A percentile compares a stretch with the other conserved stretches of the same genome.
Conservation (phyloP, 2,329 filamentous ascomycete genomes). For the Onygenales sp. region DNA sequence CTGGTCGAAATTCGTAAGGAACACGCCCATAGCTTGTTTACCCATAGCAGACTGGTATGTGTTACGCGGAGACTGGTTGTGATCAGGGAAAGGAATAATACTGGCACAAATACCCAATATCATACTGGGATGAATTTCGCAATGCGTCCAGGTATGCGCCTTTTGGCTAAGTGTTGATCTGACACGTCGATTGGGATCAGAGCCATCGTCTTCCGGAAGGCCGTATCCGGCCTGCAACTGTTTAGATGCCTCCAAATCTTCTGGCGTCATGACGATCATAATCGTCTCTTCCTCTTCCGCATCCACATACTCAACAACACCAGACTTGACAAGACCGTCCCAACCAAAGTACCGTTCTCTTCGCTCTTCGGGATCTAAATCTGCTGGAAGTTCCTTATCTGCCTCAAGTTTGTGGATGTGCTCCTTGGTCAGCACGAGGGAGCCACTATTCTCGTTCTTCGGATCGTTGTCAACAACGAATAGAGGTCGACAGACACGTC, state of each 20-base stretch:
- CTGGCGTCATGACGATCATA: constrained; percentile 99
- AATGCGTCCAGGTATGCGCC: constrained; percentile 92
- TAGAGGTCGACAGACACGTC: constrained; percentile 84
- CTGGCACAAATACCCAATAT: constrained; percentile 96
- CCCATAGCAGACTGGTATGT: constrained; percentile 99
- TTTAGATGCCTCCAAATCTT: constrained; percentile 75
- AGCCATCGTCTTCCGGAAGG: constrained; percentile 50
- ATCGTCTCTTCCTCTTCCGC: constrained; percentile 97
- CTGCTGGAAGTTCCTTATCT: constrained; percentile 56
- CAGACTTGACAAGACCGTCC: constrained; percentile 72
- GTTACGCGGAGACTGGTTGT: constrained; percentile 96
- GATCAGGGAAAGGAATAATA: constrained; percentile 98
- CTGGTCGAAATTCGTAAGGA: constrained; percentile 90
- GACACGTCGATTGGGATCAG: constrained; percentile 74
- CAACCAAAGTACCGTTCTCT: constrained; percentile 65
- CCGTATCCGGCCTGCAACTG: constrained; percentile 58
- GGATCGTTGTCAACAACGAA: constrained; percentile 86
- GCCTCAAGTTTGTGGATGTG: constrained; percentile 67
- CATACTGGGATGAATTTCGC: constrained; percentile 99
- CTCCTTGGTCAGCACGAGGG: constrained; percentile 75
- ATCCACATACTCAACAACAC: constrained; percentile 91
- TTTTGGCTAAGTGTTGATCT: constrained; percentile 80
- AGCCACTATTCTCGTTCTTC: constrained; percentile 64
- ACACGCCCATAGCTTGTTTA: constrained; percentile 99
- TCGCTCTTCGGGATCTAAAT: constrained; percentile 50